These are phyloP conservation scores for Leccinellum albellum DNA, from an alignment of 768 basidiomycete species.

Conservation along the genomic window DNA sequence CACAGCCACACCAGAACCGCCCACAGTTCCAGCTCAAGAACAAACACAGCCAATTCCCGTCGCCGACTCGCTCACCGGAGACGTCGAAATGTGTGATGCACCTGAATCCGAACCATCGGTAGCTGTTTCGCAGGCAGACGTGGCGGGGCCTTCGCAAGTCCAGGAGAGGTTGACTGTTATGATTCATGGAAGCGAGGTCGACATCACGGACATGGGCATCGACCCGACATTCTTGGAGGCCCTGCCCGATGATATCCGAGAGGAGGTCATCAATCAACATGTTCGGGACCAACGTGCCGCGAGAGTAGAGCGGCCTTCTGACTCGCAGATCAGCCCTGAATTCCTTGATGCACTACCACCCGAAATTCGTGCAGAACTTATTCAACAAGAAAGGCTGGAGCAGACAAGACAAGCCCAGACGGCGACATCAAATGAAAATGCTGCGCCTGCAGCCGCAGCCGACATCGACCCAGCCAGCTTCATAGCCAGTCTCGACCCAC, in stretches of 20 bases:
- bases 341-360: slow-evolving; percentile 96
- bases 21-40: slow-evolving; percentile 9
- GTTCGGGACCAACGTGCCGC: slow-evolving; percentile 87
- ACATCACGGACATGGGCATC: slow-evolving; percentile 98
- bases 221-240: slow-evolving; percentile 98
- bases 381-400: slow-evolving; percentile 91
- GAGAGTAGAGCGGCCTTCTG: slow-evolving; percentile 65
- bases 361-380: slow-evolving; percentile 93
- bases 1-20: slow-evolving; percentile 10
- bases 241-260: slow-evolving; percentile 96
- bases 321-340: slow-evolving; percentile 89
- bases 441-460: slow-evolving; percentile 41
- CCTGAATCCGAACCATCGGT: slow-evolving; percentile 19
- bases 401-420: slow-evolving; percentile 53
- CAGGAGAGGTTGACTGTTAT: slow-evolving; percentile 76
- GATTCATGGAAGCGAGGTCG: slow-evolving; percentile 89
- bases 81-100: slow-evolving; percentile 52
- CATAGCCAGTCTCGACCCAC: slow-evolving; percentile 87
- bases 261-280: slow-evolving; percentile 96
- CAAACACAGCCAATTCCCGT: slow-evolving; percentile 15
- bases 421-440: slow-evolving; percentile 27
- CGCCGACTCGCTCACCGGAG: slow-evolving; percentile 34
- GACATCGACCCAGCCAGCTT: slow-evolving; percentile 90
- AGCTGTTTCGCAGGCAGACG: slow-evolving; percentile 15
- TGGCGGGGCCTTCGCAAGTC: slow-evolving; percentile 34